Conservation (phyloP, 768 basidiomycete species). For the Lactifluus hygrophoroides region DNA sequence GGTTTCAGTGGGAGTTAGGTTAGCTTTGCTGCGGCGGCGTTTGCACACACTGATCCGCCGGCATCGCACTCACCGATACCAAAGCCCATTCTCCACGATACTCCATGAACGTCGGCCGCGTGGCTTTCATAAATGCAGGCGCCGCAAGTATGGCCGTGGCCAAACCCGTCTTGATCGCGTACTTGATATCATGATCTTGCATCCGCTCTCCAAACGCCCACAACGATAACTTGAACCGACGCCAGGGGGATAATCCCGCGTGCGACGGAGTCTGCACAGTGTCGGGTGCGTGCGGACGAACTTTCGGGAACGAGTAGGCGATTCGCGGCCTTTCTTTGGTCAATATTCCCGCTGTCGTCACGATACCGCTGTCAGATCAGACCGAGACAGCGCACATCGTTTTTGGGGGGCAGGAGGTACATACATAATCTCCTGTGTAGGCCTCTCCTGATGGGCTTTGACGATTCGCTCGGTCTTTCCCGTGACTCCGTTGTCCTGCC, state of each 20-base stretch:
- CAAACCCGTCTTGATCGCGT: constrained; percentile 81
- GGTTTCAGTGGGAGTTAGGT: background rate
- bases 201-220: constrained; percentile 65
- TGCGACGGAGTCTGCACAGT: constrained; percentile 73
- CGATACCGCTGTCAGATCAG: background rate
- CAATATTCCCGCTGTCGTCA: constrained; percentile 42
- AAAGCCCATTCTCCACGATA: constrained; percentile 94
- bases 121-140: constrained; percentile 80
- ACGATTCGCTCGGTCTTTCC: background rate
- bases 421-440: constrained; percentile 26
- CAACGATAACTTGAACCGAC: constrained; percentile 55
- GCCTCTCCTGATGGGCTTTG: constrained; percentile 9
- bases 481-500: background rate
- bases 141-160: constrained; percentile 74
- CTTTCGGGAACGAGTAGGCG: constrained; percentile 69
- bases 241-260: constrained; percentile 48
- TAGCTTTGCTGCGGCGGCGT: no score
- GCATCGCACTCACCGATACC: constrained; percentile 59
- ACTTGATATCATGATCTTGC: constrained; percentile 70
- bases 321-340: constrained; percentile 30
- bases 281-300: constrained; percentile 74
- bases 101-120: constrained; percentile 67
- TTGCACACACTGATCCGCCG: background rate
- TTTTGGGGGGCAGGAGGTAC: background rate
- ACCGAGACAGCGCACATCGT: background rate